A percentile compares a stretch with the other conserved stretches of the same genome.
phyloP scores from a whole-genome alignment of 768 basidiomycete genomes.

The Antrodiella citrinella region DNA sequence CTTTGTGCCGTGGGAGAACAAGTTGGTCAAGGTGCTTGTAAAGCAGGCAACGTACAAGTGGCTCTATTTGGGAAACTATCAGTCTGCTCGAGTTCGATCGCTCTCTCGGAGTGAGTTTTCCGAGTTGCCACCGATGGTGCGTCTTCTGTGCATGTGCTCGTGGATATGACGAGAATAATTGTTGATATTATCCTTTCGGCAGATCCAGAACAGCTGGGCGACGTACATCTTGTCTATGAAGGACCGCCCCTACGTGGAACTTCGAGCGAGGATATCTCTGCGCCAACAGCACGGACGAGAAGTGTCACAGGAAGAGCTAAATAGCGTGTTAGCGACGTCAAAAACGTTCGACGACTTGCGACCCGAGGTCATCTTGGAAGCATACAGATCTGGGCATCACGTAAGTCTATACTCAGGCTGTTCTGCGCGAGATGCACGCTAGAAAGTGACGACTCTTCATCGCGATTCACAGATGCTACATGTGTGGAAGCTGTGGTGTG shows the following conservation, averaged over 20 bases:
- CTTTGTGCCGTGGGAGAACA: constrained; percentile 6
- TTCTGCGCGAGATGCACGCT: not conserved
- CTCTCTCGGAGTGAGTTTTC: constrained; percentile 3
- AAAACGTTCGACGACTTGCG: too few species aligned
- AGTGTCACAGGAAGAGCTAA: constrained; percentile 3
- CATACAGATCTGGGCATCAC: constrained; percentile 2
- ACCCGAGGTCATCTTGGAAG: constrained; percentile 1
- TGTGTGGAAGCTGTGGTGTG: constrained; percentile 8
- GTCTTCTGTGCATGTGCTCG: not conserved
- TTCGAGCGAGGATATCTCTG: constrained; percentile 5
- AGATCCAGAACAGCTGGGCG: constrained; percentile 6
- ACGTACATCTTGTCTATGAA: not conserved
- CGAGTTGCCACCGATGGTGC: not conserved
- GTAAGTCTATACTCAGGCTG: not conserved
- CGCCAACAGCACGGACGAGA: constrained; percentile 2
- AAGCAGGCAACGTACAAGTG: not conserved
- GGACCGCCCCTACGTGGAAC: not conserved
- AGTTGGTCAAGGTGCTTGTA: constrained; percentile 4
- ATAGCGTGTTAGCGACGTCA: not conserved
- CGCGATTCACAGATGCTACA: not conserved
- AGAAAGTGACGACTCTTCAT: not conserved
- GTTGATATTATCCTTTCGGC: too few species aligned
- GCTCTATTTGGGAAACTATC: constrained; percentile 8
- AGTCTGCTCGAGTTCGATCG: not conserved
- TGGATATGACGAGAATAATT: too few species aligned